Conservation (phyloP, 768 basidiomycete species). For the Russula virescens region DNA sequence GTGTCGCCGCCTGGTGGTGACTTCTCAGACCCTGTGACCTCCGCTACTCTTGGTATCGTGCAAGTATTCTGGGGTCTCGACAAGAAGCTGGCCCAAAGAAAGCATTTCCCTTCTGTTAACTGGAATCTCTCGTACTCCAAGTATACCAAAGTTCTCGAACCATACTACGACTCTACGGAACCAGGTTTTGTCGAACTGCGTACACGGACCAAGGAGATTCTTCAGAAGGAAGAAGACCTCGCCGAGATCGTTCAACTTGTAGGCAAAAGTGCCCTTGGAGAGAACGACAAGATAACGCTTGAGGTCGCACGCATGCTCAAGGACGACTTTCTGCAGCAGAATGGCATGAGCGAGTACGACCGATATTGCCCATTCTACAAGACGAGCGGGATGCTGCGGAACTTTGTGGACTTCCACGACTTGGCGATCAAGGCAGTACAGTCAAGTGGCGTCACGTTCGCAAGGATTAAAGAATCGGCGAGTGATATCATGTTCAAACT, state of each 20-base stretch:
- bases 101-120: slow-evolving; percentile 99
- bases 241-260: slow-evolving; percentile 99
- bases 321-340: slow-evolving; percentile 96
- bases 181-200: slow-evolving; percentile 96
- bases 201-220: slow-evolving; percentile 88
- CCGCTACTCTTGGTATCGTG: slow-evolving; percentile 96
- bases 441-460: slow-evolving; percentile 76
- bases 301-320: slow-evolving; percentile 97
- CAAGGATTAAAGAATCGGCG: slow-evolving; percentile 80
- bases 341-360: slow-evolving; percentile 98
- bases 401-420: slow-evolving; percentile 93
- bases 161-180: slow-evolving; percentile 84
- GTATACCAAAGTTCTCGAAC: slow-evolving; percentile 90
- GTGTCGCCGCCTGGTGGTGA: slow-evolving; percentile 99
- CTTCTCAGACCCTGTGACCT: slow-evolving; percentile 97
- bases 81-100: slow-evolving; percentile 97
- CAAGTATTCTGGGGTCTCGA: slow-evolving; percentile 99
- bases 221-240: slow-evolving; percentile 98
- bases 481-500: slow-evolving; percentile 91
- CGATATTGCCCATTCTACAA: slow-evolving; percentile 99
- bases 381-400: slow-evolving; percentile 91
- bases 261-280: slow-evolving; percentile 95
- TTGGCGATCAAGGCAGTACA: slow-evolving; percentile 81
- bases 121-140: slow-evolving; percentile 99
- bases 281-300: slow-evolving; percentile 96